These are phyloP conservation scores for Penicillium paneum DNA, from an alignment of 2,329 filamentous ascomycete species.

Conservation along the genomic window DNA sequence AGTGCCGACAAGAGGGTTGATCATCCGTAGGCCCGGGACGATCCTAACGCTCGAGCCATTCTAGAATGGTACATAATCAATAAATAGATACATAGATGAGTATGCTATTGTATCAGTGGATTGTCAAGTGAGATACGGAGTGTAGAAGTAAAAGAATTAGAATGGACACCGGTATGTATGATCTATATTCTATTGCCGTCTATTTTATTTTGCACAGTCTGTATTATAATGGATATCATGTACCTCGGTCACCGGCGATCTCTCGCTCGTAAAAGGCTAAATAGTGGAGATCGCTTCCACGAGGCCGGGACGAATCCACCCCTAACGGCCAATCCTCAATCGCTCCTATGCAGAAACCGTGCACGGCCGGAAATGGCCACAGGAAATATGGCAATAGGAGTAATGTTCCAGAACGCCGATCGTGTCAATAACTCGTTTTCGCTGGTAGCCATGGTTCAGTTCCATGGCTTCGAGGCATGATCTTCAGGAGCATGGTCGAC, in stretches of 20 bases:
- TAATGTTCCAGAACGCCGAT: constrained; percentile 26
- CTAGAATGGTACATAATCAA: not conserved
- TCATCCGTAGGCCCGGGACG: constrained; percentile 8
- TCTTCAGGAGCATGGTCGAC: constrained; percentile 11
- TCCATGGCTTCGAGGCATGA: constrained; percentile 4
- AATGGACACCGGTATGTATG: not conserved
- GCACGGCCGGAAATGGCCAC: constrained; percentile 13
- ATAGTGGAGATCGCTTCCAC: constrained; percentile 27
- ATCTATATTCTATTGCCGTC: not conserved
- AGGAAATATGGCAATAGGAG: not conserved
- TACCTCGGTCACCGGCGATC: constrained; percentile 16
- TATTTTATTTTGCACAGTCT: not conserved
- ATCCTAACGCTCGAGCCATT: constrained; percentile 10
- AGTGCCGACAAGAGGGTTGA: constrained; percentile 11
- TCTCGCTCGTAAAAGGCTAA: constrained; percentile 12
- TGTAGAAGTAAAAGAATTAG: not conserved
- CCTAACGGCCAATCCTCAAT: constrained; percentile 20
- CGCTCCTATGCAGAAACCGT: constrained; percentile 18
- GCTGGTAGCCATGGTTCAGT: not conserved
- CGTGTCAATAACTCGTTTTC: constrained; percentile 9
- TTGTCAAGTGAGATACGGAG: not conserved
- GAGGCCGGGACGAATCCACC: constrained; percentile 19
- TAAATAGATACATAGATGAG: not conserved
- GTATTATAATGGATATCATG: not conserved
- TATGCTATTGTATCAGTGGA: not conserved